phyloP scores from a whole-genome alignment of 73 alveolate genomes.

The Blepharisma stoltei region DNA sequence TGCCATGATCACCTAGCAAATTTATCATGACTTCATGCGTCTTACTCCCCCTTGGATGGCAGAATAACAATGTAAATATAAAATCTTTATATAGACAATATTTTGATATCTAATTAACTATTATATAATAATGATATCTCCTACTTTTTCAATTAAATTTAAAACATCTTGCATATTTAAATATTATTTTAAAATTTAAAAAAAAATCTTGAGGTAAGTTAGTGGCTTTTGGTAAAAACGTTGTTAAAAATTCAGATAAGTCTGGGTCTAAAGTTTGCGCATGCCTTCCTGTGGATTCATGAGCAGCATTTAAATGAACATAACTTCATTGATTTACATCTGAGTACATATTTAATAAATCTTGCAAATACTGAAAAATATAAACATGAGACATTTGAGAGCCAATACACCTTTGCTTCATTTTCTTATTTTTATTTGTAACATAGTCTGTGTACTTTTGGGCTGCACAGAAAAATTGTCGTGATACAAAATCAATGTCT shows the following conservation, averaged over 20 bases:
- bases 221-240: background rate
- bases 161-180: too few relatives aligned
- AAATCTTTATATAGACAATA: too few relatives aligned
- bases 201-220: too few relatives aligned
- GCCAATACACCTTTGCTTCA: slow-evolving; percentile 8
- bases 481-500: background rate
- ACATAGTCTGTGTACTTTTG: background rate
- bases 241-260: background rate
- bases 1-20: too few relatives aligned
- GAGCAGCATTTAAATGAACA: slow-evolving; percentile 20
- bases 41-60: too few relatives aligned
- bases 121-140: too few relatives aligned
- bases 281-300: slow-evolving; percentile 19
- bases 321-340: slow-evolving; percentile 12
- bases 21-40: too few relatives aligned
- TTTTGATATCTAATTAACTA: too few relatives aligned
- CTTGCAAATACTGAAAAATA: background rate
- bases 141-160: too few relatives aligned
- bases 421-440: background rate
- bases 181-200: too few relatives aligned
- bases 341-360: background rate
- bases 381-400: background rate
- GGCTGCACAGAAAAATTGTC: slow-evolving; percentile 17
- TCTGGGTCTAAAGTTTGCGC: slow-evolving; percentile 8
- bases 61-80: too few relatives aligned